phyloP scores from a whole-genome alignment of 2,329 filamentous ascomycete species.

The Tolypocladium endophyticum region DNA sequence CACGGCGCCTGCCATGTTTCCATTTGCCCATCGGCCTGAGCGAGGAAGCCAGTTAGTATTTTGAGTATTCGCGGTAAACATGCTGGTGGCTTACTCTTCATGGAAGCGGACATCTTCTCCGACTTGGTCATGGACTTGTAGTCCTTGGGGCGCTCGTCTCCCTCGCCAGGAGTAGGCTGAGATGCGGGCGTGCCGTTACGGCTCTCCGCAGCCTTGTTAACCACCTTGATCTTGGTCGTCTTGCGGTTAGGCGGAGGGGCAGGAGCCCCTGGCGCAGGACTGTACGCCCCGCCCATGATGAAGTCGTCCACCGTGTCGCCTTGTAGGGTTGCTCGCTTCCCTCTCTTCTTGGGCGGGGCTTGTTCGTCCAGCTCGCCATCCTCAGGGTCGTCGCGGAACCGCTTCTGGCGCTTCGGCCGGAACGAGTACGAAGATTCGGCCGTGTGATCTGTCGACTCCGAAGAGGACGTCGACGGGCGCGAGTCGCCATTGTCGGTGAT shows the following conservation, averaged over 20 bases:
- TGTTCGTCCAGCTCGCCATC: slow-evolving; percentile 25
- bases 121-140: slow-evolving; percentile 54
- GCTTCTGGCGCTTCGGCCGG: slow-evolving; percentile 43
- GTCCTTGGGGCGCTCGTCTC: slow-evolving; percentile 36
- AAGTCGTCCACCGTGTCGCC: not conserved
- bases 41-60: slow-evolving; percentile 12
- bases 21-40: slow-evolving; percentile 47
- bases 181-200: slow-evolving; percentile 20
- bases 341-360: slow-evolving; percentile 27
- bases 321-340: slow-evolving; percentile 15
- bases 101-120: slow-evolving; percentile 55
- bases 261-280: slow-evolving; percentile 7
- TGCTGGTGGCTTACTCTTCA: slow-evolving; percentile 41
- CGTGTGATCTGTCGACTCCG: slow-evolving; percentile 38
- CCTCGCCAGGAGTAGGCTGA: slow-evolving; percentile 14
- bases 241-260: slow-evolving; percentile 16
- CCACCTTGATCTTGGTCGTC: slow-evolving; percentile 27
- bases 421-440: slow-evolving; percentile 41
- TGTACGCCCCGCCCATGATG: not conserved
- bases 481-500: slow-evolving; percentile 33
- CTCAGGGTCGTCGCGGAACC: slow-evolving; percentile 39
- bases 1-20: slow-evolving; percentile 50
- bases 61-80: not conserved
- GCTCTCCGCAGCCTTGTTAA: slow-evolving; percentile 15
- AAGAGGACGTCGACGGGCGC: slow-evolving; percentile 42